Conservation (phyloP, 768 basidiomycete genomes). For the Pleurotus tuber-regium region DNA sequence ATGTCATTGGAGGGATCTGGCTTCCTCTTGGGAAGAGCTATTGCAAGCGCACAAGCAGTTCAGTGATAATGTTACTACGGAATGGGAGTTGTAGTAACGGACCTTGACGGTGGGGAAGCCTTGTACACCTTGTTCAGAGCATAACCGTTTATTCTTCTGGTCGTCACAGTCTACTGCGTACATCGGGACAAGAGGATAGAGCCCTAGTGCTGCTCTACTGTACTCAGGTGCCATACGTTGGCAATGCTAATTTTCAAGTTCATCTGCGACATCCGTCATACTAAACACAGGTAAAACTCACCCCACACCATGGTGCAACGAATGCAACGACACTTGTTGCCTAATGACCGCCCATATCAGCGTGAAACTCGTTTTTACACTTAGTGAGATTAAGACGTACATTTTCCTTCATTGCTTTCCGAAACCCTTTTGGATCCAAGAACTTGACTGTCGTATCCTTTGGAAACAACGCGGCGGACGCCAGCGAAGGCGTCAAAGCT, state of each 20-base stretch:
- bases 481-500: conserved; percentile 36
- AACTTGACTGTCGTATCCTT: conserved; percentile 65
- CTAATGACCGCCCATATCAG: conserved; percentile 29
- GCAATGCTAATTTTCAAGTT: conserved; percentile 58
- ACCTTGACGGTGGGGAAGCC: conserved; percentile 95
- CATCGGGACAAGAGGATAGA: conserved; percentile 80
- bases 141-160: conserved; percentile 75
- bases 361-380: not conserved
- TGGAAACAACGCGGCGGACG: conserved; percentile 45
- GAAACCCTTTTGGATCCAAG: conserved; percentile 69
- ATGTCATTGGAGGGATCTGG: conserved; percentile 57
- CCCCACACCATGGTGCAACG: conserved; percentile 94
- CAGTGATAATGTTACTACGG: no score
- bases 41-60: conserved; percentile 6
- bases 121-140: conserved; percentile 80
- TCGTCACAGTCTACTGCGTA: conserved; percentile 95
- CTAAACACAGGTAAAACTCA: conserved; percentile 34
- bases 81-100: conserved; percentile 8
- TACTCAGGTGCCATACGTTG: conserved; percentile 84
- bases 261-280: not conserved
- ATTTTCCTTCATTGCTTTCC: conserved; percentile 68
- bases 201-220: conserved; percentile 73
- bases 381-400: conserved; percentile 39
- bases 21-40: conserved; percentile 80
- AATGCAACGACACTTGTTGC: conserved; percentile 82